Evolutionary conservation across 2,329 filamentous ascomycete species (phyloP), one percentile per base, ranked within the genome.

Genomic region (Monilinia vaccinii-corymbosi): DNA sequence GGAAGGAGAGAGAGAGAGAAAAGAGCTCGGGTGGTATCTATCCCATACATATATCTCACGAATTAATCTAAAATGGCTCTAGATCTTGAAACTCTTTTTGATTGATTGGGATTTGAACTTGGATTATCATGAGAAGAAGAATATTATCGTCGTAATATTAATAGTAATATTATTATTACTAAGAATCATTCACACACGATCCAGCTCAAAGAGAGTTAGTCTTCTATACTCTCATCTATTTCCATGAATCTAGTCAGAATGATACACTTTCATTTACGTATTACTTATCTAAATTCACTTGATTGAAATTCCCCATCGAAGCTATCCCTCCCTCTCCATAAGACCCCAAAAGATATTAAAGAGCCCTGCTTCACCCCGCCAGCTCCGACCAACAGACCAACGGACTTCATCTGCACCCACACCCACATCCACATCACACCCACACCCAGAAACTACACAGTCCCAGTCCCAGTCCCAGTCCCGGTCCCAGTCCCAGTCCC

Each of bases 371-470:
- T 57, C 60, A 56, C 62, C 50, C 53, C 46, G 46, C 57, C 57
- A 44, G 52, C 46, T 52, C 56, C 21, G 61, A 65, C 36, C 36
- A 53, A 47, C 23, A 28, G 49, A 28, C 34, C 49, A 51, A 32
- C 48, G n/a, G 23, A 36, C 36, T 34, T 8, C 48, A 51, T 25
- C 48, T 51, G 48, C 48, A 51, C 44, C 44, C 44, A 25, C 42
- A 45, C 21, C 44, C 65, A 63, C 42, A 45, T 10, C 44, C 65
- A 63, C n/a, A n/a, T n/a, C n/a, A n/a, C 48, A 51, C 44, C 44
- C 44, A 25, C 42, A 45, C 21, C 44, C 65, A 63, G 25, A 28
- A 28, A 28, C 25, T 28, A 6, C 25, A 28, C 25, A 28, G 25
- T 28, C 3, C 25, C 25, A 28, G 25, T n/a, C n/a, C n/a, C n/a